Evolutionary conservation across 306 rosid species (phyloP).

Genomic region (Fagus crenata): DNA sequence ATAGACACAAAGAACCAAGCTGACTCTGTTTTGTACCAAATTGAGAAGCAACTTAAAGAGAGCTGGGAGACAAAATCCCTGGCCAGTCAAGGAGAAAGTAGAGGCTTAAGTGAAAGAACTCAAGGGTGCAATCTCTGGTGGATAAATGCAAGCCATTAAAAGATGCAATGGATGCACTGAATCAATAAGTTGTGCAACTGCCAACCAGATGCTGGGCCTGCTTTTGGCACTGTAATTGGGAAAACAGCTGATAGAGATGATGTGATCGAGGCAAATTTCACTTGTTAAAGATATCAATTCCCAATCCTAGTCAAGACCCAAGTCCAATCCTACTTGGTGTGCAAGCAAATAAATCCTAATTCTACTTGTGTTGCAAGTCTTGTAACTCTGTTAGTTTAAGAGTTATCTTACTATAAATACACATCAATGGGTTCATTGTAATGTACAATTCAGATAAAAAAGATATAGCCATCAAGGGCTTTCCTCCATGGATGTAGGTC

Average conservation of each 20-base stretch:
- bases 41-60: slow-evolving; percentile 13
- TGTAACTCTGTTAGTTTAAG: too few relatives aligned
- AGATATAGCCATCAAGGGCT: too few relatives aligned
- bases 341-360: too few relatives aligned
- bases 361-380: too few relatives aligned
- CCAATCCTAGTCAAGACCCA: too few relatives aligned
- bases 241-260: slow-evolving; percentile 54
- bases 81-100: slow-evolving; percentile 83
- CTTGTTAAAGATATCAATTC: neutral
- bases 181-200: slow-evolving; percentile 94
- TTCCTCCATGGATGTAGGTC: too few relatives aligned
- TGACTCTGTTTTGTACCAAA: too few relatives aligned
- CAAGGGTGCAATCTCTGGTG: slow-evolving; percentile 75
- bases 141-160: slow-evolving; percentile 66
- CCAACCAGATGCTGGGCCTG: slow-evolving; percentile 39
- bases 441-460: too few relatives aligned
- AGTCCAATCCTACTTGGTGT: too few relatives aligned
- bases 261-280: slow-evolving; percentile 80
- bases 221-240: slow-evolving; percentile 49
- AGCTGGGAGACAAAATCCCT: slow-evolving; percentile 23
- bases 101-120: slow-evolving; percentile 81
- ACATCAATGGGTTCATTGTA: too few relatives aligned
- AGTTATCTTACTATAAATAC: too few relatives aligned
- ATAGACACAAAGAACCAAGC: too few relatives aligned
- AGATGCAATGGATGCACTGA: slow-evolving; percentile 84